A percentile compares a stretch with the other conserved stretches of the same genome.
Evolutionary conservation across 2,329 filamentous ascomycete species (phyloP).

Genomic region (Thielaviopsis populi): DNA sequence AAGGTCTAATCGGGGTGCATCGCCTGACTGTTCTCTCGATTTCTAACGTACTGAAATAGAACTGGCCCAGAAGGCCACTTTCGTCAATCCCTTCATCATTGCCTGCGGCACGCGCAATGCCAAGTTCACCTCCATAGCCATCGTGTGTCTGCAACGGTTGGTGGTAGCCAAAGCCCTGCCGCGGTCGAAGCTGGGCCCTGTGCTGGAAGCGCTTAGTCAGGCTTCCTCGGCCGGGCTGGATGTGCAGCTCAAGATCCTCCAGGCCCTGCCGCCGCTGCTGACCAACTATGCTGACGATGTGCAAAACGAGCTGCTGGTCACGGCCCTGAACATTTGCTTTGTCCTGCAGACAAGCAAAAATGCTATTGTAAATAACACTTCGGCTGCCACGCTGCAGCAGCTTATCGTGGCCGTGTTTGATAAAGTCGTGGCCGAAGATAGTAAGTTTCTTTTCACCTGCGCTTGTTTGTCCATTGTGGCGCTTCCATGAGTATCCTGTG

Average conservation of each 20-base stretch:
- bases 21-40: background rate
- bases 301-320: slow-evolving; percentile 65
- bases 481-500: background rate
- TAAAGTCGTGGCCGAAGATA: slow-evolving; percentile 71
- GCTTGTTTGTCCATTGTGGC: background rate
- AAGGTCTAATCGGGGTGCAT: background rate
- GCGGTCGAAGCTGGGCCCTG: slow-evolving; percentile 63
- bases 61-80: slow-evolving; percentile 63
- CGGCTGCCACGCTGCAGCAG: slow-evolving; percentile 90
- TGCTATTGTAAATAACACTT: slow-evolving; percentile 85
- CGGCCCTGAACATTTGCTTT: slow-evolving; percentile 78
- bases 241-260: slow-evolving; percentile 88
- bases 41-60: slow-evolving; percentile 37
- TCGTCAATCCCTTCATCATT: slow-evolving; percentile 86
- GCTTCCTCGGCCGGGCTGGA: slow-evolving; percentile 69
- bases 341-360: slow-evolving; percentile 84
- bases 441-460: slow-evolving; percentile 30
- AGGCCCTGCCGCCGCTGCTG: slow-evolving; percentile 74
- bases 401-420: slow-evolving; percentile 87
- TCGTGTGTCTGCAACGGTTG: slow-evolving; percentile 77
- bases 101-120: slow-evolving; percentile 81
- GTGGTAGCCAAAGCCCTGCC: slow-evolving; percentile 71
- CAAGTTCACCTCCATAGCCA: slow-evolving; percentile 76
- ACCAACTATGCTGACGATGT: slow-evolving; percentile 81
- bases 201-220: slow-evolving; percentile 75